Conservation (phyloP, 139 green algal species). For the Gonium pectorale region DNA sequence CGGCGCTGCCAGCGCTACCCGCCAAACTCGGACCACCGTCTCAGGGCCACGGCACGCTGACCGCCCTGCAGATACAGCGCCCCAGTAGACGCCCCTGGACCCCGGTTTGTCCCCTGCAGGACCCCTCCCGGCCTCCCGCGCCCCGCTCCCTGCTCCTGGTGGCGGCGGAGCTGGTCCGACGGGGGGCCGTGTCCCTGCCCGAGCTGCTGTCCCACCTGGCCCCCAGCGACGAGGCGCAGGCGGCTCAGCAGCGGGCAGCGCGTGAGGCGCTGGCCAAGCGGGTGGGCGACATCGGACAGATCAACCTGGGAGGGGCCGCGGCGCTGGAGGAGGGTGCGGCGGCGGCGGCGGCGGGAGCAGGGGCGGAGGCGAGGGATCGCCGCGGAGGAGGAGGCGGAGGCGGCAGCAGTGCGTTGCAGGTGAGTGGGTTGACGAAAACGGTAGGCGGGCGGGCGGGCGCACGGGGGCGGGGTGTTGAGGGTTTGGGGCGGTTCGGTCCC, state of each 20-base stretch:
- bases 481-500: no score
- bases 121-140: constrained; percentile 7
- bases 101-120: constrained; percentile 16
- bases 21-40: no score
- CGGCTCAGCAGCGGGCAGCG: constrained; percentile 33
- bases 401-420: no score
- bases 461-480: no score
- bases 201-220: constrained; percentile 74
- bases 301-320: constrained; percentile 68
- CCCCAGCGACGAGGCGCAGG: constrained; percentile 65
- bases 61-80: no score
- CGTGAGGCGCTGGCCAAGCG: constrained; percentile 49
- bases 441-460: no score
- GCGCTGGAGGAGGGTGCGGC: background rate
- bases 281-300: constrained; percentile 73
- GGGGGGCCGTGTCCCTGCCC: constrained; percentile 64
- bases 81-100: no score
- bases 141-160: constrained; percentile 56
- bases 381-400: background rate
- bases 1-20: no score
- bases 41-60: no score
- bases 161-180: constrained; percentile 57
- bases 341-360: background rate
- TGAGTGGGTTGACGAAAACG: no score
- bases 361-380: background rate